These are phyloP conservation scores for Phytophthora brassicae DNA, from an alignment of 352 stramenopile species.

Conservation along the genomic window DNA sequence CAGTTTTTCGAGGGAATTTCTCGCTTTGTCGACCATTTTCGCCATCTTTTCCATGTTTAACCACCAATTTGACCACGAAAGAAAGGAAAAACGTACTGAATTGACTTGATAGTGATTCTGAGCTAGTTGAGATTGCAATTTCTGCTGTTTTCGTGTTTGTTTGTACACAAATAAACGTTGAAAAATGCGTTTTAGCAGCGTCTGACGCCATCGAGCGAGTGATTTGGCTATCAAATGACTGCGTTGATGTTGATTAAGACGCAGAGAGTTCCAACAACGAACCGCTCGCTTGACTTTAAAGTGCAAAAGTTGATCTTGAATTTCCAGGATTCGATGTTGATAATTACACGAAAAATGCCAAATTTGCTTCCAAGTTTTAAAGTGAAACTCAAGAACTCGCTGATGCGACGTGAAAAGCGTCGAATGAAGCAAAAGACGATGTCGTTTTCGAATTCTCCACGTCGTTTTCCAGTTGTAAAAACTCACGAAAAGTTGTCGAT, in stretches of 20 bases:
- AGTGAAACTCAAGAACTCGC: slow-evolving; percentile 20
- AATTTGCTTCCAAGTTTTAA: slow-evolving; percentile 29
- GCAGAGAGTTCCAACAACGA: slow-evolving; percentile 7
- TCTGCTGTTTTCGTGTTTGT: slow-evolving; percentile 6
- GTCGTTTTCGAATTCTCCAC: slow-evolving; percentile 32
- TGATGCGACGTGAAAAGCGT: slow-evolving; percentile 16
- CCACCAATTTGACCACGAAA: slow-evolving; percentile 10
- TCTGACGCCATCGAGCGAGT: slow-evolving; percentile 23
- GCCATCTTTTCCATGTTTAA: neutral
- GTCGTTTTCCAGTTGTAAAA: slow-evolving; percentile 42
- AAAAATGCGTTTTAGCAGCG: slow-evolving; percentile 19
- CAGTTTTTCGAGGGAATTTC: neutral
- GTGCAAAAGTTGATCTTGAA: slow-evolving; percentile 6
- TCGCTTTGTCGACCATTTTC: neutral
- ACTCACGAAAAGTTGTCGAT: slow-evolving; percentile 18
- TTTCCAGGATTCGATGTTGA: neutral
- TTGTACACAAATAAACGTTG: slow-evolving; percentile 3
- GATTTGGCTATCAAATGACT: slow-evolving; percentile 18
- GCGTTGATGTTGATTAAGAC: neutral
- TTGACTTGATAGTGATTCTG: neutral
- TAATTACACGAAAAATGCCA: neutral
- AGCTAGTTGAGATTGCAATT: neutral
- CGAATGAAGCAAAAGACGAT: slow-evolving; percentile 26
- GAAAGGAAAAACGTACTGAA: neutral
- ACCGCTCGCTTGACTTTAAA: slow-evolving; percentile 22